A percentile compares a stretch with the other conserved stretches of the same genome.
phyloP scores from a whole-genome alignment of 352 stramenopile species.

The Phytophthora podocarpi region DNA sequence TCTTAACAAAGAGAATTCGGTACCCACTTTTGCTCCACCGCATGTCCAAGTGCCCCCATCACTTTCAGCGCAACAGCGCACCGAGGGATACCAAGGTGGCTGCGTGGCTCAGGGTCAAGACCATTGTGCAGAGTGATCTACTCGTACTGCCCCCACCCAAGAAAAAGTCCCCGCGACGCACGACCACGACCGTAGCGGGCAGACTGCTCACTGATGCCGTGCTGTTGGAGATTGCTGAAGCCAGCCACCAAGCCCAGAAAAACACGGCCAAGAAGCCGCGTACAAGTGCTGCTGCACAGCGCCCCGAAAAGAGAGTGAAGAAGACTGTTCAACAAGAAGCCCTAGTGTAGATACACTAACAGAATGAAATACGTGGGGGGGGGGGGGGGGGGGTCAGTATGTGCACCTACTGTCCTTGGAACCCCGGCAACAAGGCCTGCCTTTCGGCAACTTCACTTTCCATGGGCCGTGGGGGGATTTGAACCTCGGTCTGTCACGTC shows the following conservation, averaged over 20 bases:
- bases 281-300: too few relatives aligned
- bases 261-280: not conserved
- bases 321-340: not conserved
- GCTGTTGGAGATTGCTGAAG: not conserved
- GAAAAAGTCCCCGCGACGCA: not conserved
- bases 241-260: not conserved
- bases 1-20: too few relatives aligned
- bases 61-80: not conserved
- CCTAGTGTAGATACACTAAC: not conserved
- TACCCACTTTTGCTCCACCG: conserved; percentile 7
- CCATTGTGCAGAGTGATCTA: not conserved
- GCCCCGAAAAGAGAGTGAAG: not conserved
- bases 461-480: not conserved
- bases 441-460: not conserved
- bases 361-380: not conserved
- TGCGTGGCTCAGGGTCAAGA: not conserved
- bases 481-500: not conserved
- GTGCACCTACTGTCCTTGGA: conserved; percentile 4
- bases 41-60: not conserved
- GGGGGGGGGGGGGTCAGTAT: not conserved
- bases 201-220: conserved; percentile 1
- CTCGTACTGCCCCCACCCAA: not conserved
- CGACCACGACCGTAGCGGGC: not conserved
- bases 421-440: not conserved
- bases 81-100: not conserved